phyloP scores from a whole-genome alignment of 805 yeast genomes.

The Monosporozyma servazzii region DNA sequence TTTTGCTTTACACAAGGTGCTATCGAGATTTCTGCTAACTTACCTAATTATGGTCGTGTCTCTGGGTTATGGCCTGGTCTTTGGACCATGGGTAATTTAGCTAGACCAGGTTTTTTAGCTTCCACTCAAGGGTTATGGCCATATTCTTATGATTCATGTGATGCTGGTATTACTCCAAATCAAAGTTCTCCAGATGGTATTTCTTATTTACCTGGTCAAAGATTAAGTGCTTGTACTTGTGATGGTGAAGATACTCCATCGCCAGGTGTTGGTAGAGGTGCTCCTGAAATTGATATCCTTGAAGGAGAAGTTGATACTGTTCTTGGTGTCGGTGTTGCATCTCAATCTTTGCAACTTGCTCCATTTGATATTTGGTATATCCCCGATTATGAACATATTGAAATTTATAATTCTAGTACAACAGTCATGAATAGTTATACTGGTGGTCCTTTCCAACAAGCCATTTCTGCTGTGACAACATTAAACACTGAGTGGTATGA shows the following conservation, averaged over 20 bases:
- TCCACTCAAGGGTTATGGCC: slow-evolving; percentile 95
- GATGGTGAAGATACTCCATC: slow-evolving; percentile 80
- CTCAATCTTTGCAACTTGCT: slow-evolving; percentile 88
- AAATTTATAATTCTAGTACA: slow-evolving; percentile 55
- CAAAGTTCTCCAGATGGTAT: slow-evolving; percentile 88
- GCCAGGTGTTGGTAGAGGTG: slow-evolving; percentile 82
- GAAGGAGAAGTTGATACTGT: slow-evolving; percentile 71
- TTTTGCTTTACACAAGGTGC: slow-evolving; percentile 81
- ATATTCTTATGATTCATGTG: slow-evolving; percentile 76
- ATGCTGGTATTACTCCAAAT: slow-evolving; percentile 90
- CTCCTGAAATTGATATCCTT: slow-evolving; percentile 87
- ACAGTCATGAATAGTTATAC: slow-evolving; percentile 80
- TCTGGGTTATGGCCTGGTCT: slow-evolving; percentile 94
- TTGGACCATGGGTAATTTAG: slow-evolving; percentile 91
- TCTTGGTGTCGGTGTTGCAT: slow-evolving; percentile 58
- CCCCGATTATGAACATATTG: slow-evolving; percentile 78
- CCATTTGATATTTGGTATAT: slow-evolving; percentile 92
- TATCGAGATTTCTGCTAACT: slow-evolving; percentile 62
- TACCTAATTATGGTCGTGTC: slow-evolving; percentile 72
- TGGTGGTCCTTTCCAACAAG: slow-evolving; percentile 94
- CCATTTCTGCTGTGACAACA: slow-evolving; percentile 73
- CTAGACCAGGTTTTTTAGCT: slow-evolving; percentile 82
- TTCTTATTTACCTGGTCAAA: slow-evolving; percentile 79
- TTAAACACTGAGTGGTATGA: slow-evolving; percentile 81
- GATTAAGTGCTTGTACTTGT: slow-evolving; percentile 70